Evolutionary conservation across 1,284 basidiomycete species (phyloP), one percentile per base, ranked within the genome.

Genomic region (Ustilago bromivora): DNA sequence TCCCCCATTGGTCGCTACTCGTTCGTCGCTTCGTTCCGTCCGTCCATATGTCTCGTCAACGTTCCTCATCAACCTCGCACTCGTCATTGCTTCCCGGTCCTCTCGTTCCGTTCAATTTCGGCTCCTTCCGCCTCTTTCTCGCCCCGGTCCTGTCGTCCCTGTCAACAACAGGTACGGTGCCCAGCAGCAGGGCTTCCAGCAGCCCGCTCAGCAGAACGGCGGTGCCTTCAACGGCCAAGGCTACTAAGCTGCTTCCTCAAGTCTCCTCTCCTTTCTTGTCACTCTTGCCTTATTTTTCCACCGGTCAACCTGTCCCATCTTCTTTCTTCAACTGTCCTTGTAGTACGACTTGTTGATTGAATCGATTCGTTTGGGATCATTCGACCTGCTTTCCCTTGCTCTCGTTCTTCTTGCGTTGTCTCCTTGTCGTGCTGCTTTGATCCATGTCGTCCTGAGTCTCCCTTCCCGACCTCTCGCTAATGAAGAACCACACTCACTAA

Each of bases 191-290:
- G 62, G 70, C 35, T 77, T 72, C 71, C 75, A 72, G 54, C 75
- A 77, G 64, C 66, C 75, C 32, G 55, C 60, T 11, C 72, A 76
- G 68, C 71, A 77, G 66, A 70, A 77, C 61, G 66, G 66, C 34
- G 70, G 66, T 51, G 65, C 56, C 8, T 72, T 69, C 70, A 65
- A 70, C 55, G 70, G 73, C 51, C 78, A 78, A 62, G 73, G 76
- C 47, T 82, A 82, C 65, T 82, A 77, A 75, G 57, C 53, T 36
- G 8, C 2, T 43, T 34, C 61, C 38, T 55, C 60, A 60, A 68
- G 60, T 28, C 15, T 43, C 38, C 23, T 15, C 17, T 32, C 32
- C 23, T 15, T 23, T 32, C 32, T 54, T 32, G 43, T 8, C 43
- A 51, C 38, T 46, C n/a, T 38, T 10, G n/a, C 35, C 31, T 9